Evolutionary conservation across 2,329 filamentous ascomycete genomes (phyloP), one percentile per base, ranked within the genome.

Genomic region (Monosporascus sp.): DNA sequence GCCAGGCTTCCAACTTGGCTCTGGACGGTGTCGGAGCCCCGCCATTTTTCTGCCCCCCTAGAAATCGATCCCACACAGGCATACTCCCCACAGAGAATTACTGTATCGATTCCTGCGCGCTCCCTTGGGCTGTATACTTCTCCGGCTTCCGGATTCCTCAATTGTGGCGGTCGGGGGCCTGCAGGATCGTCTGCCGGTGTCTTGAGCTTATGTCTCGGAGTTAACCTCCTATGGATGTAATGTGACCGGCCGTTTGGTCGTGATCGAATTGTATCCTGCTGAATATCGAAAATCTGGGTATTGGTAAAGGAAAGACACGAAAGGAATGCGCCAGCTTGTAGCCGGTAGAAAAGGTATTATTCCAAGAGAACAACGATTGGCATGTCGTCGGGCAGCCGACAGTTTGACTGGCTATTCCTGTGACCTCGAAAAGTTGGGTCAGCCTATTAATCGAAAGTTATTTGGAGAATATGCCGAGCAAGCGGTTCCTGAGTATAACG

Each of bases 31-130:
- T 34, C 36, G 62, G 52, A 24, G 56, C 54, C 27, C 55, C 59
- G 31, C 55, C 59, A 24, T 66, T 61, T 49, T 62, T 65, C 58
- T 59, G 61, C 43, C 52, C 52, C 41, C 61, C 62, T 56, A 64
- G 67, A 49, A 72, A 59, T 31, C 69, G 69, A 59, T 72, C 70
- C 66, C 68, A 72, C 71, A 73, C 24, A 72, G 56, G 58, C 45
- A 49, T 52, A 34, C 34, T 47, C 26, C 46, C 52, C 17, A 34
- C 31, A 34, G 31, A 34, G 31, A 34, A 34, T 34, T 34, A 34
- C 31, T 38, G 22, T 40, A 41, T 26, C 36, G 24, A 24, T 36
- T 44, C 17, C 22, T 45, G 16, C 41, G 46, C 54, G 48, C 36
- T 27, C 41, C 53, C 56, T 57, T 51, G 52, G 54, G 45, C 49